Evolutionary conservation across 495 filamentous ascomycete species (phyloP), one percentile per base, ranked within the genome.

Genomic region (Penicillium longicatenatum): DNA sequence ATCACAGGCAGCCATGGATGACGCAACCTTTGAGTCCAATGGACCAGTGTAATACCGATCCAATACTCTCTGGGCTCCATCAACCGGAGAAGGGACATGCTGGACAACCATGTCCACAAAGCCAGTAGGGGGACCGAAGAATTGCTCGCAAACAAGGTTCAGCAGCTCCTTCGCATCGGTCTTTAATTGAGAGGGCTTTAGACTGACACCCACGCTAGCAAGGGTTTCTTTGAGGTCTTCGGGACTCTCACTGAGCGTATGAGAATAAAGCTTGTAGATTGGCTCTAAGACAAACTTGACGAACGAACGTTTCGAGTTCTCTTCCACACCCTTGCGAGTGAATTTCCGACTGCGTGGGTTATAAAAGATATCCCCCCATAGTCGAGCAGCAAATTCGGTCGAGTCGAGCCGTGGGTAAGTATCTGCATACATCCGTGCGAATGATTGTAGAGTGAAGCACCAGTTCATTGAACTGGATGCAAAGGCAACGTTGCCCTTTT

Each of bases 351-450:
- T 93, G 60, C 76, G 78, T 0, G 94, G 93, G 67, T 97, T 98
- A 79, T 87, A 98, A 74, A 95, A 98, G 55, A 98, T 89, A 69
- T 98, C 93, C 7, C 95, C 94, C 94, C 94, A 98, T 52, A 98
- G 81, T 26, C 94, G 78, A 49, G 79, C 74, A 31, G 88, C 84
- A 69, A 98, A 95, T 53, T 96, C 91, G 8, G 81, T 78, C 2
- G 84, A 75, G 68, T 96, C 89, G 60, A 97, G 80, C 41, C 86
- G 86, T 9, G 89, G 85, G 70, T 92, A 96, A 50, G 82, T 91
- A 55, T 95, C 90, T 10, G 92, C 88, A 71, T 98, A 98, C 91
- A 96, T 96, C 69, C 89, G 92, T 4, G 94, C 86, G 72, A 98
- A 98, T 24, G 92, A 96, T 55, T 86, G 85, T 37, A 98, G 73